Conservation (phyloP, 2,329 filamentous ascomycete species). For the Ophiocordyceps unilateralis region DNA sequence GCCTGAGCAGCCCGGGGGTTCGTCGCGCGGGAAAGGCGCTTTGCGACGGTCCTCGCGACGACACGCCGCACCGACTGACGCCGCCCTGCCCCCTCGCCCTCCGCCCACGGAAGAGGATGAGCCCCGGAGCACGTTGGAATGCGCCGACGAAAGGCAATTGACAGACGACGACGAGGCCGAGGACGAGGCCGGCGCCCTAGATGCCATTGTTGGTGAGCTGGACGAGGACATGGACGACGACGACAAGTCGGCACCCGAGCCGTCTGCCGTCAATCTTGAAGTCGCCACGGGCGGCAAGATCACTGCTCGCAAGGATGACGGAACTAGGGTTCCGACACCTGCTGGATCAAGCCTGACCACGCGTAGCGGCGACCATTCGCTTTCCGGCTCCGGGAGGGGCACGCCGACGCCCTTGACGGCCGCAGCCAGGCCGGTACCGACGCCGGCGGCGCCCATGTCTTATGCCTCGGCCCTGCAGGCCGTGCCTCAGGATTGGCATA, state of each 20-base stretch:
- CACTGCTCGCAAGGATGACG: slow-evolving; percentile 82
- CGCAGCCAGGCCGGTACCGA: slow-evolving; percentile 36
- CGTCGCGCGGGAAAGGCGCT: slow-evolving; percentile 39
- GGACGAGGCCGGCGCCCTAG: slow-evolving; percentile 50
- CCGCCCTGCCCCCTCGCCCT: slow-evolving; percentile 29
- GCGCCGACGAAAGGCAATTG: slow-evolving; percentile 78
- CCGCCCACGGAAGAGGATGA: slow-evolving; percentile 42
- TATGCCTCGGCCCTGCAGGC: slow-evolving; percentile 74
- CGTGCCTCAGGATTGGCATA: slow-evolving; percentile 84
- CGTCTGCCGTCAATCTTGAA: slow-evolving; percentile 81
- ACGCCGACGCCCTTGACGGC: slow-evolving; percentile 33
- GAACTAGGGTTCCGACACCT: slow-evolving; percentile 70
- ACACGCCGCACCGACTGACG: slow-evolving; percentile 33
- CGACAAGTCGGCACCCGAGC: slow-evolving; percentile 48
- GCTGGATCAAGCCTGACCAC: slow-evolving; percentile 33
- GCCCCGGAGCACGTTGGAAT: slow-evolving; percentile 61
- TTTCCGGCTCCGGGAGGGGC: slow-evolving; percentile 17
- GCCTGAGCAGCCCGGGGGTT: slow-evolving; percentile 26
- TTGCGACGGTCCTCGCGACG: slow-evolving; percentile 48
- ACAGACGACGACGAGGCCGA: slow-evolving; percentile 54
- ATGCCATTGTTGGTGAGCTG: slow-evolving; percentile 79
- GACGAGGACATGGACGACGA: slow-evolving; percentile 69
- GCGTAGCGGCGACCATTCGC: slow-evolving; percentile 22
- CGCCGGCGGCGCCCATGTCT: slow-evolving; percentile 40
- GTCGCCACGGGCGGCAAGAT: slow-evolving; percentile 74